phyloP scores from a whole-genome alignment of 495 filamentous ascomycete species.

The Amphirosellinia nigrospora region DNA sequence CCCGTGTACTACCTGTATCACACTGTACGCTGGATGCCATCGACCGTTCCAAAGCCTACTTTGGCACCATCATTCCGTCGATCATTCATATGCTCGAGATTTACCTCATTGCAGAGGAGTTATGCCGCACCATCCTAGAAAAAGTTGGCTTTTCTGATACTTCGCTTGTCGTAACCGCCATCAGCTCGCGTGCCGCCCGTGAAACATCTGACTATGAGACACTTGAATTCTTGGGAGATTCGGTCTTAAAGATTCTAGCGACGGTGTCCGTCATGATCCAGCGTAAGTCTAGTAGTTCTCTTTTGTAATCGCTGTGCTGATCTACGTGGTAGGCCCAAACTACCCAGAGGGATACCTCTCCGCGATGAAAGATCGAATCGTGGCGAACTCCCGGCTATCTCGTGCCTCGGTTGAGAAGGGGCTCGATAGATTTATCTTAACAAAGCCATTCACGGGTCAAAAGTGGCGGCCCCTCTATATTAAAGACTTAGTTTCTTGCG shows the following conservation, averaged over 20 bases:
- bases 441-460: conserved; percentile 65
- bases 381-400: conserved; percentile 74
- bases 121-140: conserved; percentile 66
- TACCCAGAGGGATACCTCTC: conserved; percentile 86
- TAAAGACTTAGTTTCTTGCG: conserved; percentile 50
- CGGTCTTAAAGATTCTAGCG: conserved; percentile 78
- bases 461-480: conserved; percentile 76
- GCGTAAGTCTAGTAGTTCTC: conserved; percentile 36
- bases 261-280: conserved; percentile 71
- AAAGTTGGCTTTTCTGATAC: conserved; percentile 60
- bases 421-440: conserved; percentile 78
- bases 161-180: conserved; percentile 70
- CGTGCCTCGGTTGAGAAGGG: conserved; percentile 66
- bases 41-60: conserved; percentile 63
- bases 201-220: conserved; percentile 78
- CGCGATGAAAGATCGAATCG: conserved; percentile 67
- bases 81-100: conserved; percentile 74
- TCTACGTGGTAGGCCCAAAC: conserved; percentile 52
- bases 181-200: conserved; percentile 67
- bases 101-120: conserved; percentile 64
- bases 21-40: conserved; percentile 57
- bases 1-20: conserved; percentile 40
- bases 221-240: conserved; percentile 89
- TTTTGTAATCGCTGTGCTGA: not conserved
- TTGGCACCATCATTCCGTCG: conserved; percentile 76